These are phyloP conservation scores for Sequoiadendron giganteum DNA, from an alignment of 75 land plant genomes.

Conservation along the genomic window DNA sequence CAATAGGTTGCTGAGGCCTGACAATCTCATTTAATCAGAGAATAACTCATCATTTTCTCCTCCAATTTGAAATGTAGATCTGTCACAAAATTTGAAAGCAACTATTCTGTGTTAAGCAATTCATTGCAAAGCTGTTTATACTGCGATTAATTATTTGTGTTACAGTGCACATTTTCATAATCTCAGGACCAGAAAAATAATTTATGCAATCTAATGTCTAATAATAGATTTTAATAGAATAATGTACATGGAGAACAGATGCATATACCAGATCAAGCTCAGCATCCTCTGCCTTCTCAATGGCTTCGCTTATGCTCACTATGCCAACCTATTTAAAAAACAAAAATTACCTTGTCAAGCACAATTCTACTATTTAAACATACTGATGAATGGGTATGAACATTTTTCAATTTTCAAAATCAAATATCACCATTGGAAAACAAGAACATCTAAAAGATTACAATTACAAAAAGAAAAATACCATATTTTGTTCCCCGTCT, in stretches of 20 bases:
- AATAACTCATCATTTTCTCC: neutral
- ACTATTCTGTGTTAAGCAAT: neutral
- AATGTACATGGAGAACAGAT: constrained; percentile 6
- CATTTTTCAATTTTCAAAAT: neutral
- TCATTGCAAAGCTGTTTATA: neutral
- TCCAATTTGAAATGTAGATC: neutral
- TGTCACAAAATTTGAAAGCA: neutral
- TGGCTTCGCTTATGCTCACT: constrained; percentile 54
- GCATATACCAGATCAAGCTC: constrained; percentile 60
- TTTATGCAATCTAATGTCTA: neutral
- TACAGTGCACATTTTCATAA: neutral
- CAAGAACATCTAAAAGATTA: neutral
- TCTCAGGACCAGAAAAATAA: neutral
- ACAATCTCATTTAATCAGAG: neutral
- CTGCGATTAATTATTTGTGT: neutral
- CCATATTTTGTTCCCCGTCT: constrained; percentile 34
- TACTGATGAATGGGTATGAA: neutral
- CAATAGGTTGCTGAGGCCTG: neutral
- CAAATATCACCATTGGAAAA: neutral
- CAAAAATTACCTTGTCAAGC: neutral
- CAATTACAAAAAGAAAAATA: constrained; percentile 8
- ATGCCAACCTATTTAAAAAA: constrained; percentile 57
- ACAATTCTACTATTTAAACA: neutral
- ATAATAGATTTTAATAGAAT: neutral
- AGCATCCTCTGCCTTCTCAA: constrained; percentile 67